A percentile compares a stretch with the other conserved stretches of the same genome.
These are phyloP conservation scores for Chlamydomonas incerta DNA, from an alignment of 139 green algal genomes.

Conservation along the genomic window DNA sequence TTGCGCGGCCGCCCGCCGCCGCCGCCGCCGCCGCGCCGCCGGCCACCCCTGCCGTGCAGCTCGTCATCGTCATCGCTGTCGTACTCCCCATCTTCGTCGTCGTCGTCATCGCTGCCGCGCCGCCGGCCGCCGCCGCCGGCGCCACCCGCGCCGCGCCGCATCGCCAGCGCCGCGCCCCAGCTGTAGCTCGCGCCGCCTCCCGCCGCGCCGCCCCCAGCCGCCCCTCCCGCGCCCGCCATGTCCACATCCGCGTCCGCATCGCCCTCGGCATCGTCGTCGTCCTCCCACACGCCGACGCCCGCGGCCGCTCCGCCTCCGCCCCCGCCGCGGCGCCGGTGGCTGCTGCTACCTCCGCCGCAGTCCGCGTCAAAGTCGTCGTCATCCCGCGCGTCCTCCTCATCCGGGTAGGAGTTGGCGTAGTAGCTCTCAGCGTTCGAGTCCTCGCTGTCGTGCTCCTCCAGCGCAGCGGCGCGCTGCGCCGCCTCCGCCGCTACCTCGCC, in stretches of 20 bases:
- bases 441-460: constrained; percentile 53
- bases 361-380: neutral
- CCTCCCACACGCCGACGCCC: too few species aligned
- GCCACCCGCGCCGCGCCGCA: neutral
- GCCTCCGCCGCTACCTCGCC: neutral
- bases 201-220: neutral
- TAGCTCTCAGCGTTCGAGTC: constrained; percentile 60
- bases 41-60: neutral
- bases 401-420: constrained; percentile 53
- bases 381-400: constrained; percentile 23
- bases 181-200: neutral
- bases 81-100: neutral
- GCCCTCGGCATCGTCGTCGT: neutral
- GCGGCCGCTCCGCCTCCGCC: too few species aligned
- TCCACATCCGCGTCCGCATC: neutral
- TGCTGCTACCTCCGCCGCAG: neutral
- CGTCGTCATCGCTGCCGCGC: neutral
- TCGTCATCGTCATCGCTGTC: constrained; percentile 8
- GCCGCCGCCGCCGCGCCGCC: neutral
- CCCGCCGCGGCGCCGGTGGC: too few species aligned
- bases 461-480: neutral
- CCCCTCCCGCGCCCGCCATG: neutral
- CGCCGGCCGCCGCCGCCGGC: neutral
- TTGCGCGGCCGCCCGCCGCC: neutral
- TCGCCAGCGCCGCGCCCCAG: neutral